phyloP scores from a whole-genome alignment of 164 flowering plant genomes.

The Vitis riparia region DNA sequence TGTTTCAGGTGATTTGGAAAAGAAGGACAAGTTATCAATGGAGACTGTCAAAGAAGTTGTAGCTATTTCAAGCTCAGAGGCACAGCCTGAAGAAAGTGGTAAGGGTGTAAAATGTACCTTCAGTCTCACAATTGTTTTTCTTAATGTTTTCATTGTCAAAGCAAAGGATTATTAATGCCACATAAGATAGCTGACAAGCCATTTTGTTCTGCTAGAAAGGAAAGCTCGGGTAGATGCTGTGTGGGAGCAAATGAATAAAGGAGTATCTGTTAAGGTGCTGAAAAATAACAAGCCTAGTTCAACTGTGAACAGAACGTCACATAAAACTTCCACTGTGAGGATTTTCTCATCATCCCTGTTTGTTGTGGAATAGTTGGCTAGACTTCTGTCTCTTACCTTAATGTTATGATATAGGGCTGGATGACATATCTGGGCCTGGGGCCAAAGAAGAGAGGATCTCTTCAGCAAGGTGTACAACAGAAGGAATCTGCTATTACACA shows the following conservation, averaged over 20 bases:
- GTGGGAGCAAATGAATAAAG: constrained; percentile 80
- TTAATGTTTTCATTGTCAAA: not conserved
- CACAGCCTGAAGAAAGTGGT: constrained; percentile 37
- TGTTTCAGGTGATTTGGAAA: constrained; percentile 15
- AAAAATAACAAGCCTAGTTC: constrained; percentile 29
- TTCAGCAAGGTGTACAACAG: constrained; percentile 18
- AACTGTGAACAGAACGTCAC: constrained; percentile 15
- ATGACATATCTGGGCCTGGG: constrained; percentile 66
- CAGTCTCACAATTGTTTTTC: not conserved
- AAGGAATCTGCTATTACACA: constrained; percentile 28
- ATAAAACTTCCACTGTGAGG: constrained; percentile 25
- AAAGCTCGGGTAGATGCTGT: constrained; percentile 72
- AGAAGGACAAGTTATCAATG: constrained; percentile 11
- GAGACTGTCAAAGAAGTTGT: constrained; percentile 22
- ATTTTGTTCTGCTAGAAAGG: constrained; percentile 40
- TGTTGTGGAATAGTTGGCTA: not conserved
- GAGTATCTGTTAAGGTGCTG: constrained; percentile 33
- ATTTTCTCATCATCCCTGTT: not conserved
- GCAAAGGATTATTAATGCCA: not conserved
- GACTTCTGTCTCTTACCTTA: not conserved
- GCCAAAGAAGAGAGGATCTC: constrained; percentile 39
- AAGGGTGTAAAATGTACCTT: constrained; percentile 1
- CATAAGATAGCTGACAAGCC: not conserved
- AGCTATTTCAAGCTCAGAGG: constrained; percentile 21
- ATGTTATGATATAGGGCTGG: constrained; percentile 53